These are phyloP conservation scores for Pseudocercospora fuligena DNA, from an alignment of 2,329 filamentous ascomycete genomes.

Conservation along the genomic window DNA sequence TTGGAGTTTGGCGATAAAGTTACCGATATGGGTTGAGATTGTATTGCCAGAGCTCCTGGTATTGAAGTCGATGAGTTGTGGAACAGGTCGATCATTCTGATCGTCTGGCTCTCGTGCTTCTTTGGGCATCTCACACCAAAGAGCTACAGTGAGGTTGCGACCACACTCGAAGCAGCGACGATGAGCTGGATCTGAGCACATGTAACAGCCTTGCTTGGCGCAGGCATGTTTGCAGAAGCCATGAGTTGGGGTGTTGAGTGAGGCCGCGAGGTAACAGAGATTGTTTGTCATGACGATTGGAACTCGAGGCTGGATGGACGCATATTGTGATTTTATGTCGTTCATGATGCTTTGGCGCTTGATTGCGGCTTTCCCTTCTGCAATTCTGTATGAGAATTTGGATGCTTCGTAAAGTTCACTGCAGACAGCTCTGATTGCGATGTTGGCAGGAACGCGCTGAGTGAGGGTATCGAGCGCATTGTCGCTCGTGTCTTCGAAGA, in stretches of 20 bases:
- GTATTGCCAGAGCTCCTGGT: not conserved
- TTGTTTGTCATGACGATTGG: not conserved
- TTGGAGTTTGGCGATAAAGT: not conserved
- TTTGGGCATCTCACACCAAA: constrained; percentile 2
- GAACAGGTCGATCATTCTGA: not conserved
- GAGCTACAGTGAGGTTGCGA: constrained; percentile 16
- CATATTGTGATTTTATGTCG: not conserved
- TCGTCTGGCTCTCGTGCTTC: not conserved
- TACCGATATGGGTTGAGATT: not conserved
- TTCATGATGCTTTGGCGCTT: constrained; percentile 8
- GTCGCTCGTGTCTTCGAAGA: constrained; percentile 8
- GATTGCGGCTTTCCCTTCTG: not conserved
- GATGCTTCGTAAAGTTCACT: not conserved
- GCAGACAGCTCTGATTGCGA: not conserved
- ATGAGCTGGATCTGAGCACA: constrained; percentile 19
- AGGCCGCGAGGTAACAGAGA: not conserved
- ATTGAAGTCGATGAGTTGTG: not conserved
- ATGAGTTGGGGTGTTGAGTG: not conserved
- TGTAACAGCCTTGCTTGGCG: constrained; percentile 17
- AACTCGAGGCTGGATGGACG: not conserved
- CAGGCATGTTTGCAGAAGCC: constrained; percentile 14
- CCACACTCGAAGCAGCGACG: constrained; percentile 23
- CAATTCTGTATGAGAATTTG: not conserved
- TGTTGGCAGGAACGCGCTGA: constrained; percentile 1
- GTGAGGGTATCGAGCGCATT: not conserved